These are phyloP conservation scores for Stemphylium beticola DNA, from an alignment of 2,329 filamentous ascomycete genomes.

Conservation along the genomic window DNA sequence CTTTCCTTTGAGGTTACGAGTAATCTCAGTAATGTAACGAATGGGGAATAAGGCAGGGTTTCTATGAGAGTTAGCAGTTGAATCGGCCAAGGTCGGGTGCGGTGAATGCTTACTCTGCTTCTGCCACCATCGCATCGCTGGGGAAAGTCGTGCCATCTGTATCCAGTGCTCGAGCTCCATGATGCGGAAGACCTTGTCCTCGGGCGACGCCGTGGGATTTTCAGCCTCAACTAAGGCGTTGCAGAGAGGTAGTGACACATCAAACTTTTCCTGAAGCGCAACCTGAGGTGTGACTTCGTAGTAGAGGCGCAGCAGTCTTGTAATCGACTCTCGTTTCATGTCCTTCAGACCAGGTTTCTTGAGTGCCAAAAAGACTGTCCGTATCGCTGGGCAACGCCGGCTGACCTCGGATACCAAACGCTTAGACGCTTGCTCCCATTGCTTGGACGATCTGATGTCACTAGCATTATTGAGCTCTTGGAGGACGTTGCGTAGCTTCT, in stretches of 20 bases:
- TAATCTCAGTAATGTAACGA: constrained; percentile 71
- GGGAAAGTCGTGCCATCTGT: constrained; percentile 78
- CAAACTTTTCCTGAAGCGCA: constrained; percentile 83
- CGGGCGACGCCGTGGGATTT: constrained; percentile 42
- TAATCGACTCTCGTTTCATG: constrained; percentile 78
- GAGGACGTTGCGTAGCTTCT: constrained; percentile 73
- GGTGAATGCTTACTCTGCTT: constrained; percentile 60
- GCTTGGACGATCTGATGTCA: constrained; percentile 43
- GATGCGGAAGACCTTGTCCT: constrained; percentile 63
- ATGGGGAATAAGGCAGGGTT: constrained; percentile 69
- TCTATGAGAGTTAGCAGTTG: constrained; percentile 49
- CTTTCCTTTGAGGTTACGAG: constrained; percentile 58
- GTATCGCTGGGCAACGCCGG: constrained; percentile 78
- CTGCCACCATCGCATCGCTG: constrained; percentile 89
- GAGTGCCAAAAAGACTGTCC: constrained; percentile 78
- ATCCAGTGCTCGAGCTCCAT: constrained; percentile 84
- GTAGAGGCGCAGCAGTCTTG: constrained; percentile 80
- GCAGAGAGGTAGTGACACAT: constrained; percentile 79
- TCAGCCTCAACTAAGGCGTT: constrained; percentile 70
- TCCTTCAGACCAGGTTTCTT: constrained; percentile 72
- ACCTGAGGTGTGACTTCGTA: constrained; percentile 81
- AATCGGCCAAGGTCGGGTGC: not conserved
- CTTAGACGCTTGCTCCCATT: constrained; percentile 74
- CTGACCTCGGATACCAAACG: constrained; percentile 77
- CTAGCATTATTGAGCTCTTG: constrained; percentile 64